Percentiles rank a stretch among this genome's conserved stretches.
Evolutionary conservation across 192 early-diverging fungal species (phyloP).

Genomic region (Backusella circina): DNA sequence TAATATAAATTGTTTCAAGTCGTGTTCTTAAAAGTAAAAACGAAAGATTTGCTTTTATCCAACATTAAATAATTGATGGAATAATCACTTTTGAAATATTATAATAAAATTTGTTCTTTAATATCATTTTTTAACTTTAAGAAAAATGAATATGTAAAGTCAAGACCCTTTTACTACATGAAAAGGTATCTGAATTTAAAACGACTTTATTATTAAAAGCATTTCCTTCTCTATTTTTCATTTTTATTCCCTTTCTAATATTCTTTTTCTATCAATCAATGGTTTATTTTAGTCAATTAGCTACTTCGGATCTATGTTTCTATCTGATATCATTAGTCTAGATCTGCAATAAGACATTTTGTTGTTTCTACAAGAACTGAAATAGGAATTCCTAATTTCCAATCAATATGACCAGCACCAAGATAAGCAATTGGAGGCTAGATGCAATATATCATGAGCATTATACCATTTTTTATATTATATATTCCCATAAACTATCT

Average conservation of each 20-base stretch:
- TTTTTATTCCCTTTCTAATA: neutral
- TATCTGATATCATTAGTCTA: constrained; percentile 6
- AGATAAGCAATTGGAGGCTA: constrained; percentile 66
- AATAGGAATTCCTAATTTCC: constrained; percentile 72
- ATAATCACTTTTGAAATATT: neutral
- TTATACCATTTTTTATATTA: neutral
- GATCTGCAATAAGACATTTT: constrained; percentile 4
- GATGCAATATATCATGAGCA: neutral
- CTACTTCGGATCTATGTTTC: neutral
- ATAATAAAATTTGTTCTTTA: neutral
- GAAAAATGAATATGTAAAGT: neutral
- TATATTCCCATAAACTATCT: neutral
- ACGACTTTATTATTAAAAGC: neutral
- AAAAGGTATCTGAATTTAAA: neutral
- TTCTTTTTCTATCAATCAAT: neutral
- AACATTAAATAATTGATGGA: neutral
- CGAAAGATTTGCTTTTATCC: neutral
- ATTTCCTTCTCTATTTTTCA: neutral
- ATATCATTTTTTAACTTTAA: neutral
- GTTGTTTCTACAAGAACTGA: constrained; percentile 46
- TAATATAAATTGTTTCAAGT: neutral
- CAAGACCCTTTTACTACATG: neutral
- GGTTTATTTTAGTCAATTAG: neutral
- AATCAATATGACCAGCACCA: constrained; percentile 85
- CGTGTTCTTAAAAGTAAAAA: neutral